Evolutionary conservation across 805 yeast species (phyloP).

Genomic region (Candida gorgasii): DNA sequence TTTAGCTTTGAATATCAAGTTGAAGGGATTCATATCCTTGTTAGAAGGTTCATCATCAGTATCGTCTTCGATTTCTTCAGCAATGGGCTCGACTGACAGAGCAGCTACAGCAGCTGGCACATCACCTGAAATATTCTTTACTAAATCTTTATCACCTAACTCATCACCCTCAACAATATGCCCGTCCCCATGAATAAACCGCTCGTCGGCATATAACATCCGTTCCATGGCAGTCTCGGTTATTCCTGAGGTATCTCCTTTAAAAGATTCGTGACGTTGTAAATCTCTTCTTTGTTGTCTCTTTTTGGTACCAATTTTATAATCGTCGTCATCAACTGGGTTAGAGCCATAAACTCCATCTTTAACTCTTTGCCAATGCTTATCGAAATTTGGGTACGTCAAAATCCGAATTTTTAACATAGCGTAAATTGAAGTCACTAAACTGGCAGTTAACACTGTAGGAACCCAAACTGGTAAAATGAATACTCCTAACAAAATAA

Average conservation of each 20-base stretch:
- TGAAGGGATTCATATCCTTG: conserved; percentile 13
- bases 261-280: conserved; percentile 35
- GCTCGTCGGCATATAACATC: conserved; percentile 38
- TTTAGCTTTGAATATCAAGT: conserved; percentile 14
- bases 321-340: conserved; percentile 32
- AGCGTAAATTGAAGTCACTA: conserved; percentile 40
- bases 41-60: conserved; percentile 11
- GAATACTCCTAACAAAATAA: conserved; percentile 24
- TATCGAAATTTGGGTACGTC: conserved; percentile 22
- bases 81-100: neutral
- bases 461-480: conserved; percentile 55
- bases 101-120: neutral
- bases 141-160: conserved; percentile 15
- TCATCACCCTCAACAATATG: conserved; percentile 15
- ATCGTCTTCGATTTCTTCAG: conserved; percentile 15
- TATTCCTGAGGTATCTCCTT: conserved; percentile 41
- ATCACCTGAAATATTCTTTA: neutral
- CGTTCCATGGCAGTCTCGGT: conserved; percentile 38
- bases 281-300: conserved; percentile 28
- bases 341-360: conserved; percentile 31
- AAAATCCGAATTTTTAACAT: conserved; percentile 35
- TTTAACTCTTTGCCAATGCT: conserved; percentile 37
- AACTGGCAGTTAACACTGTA: conserved; percentile 36
- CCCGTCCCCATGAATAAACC: conserved; percentile 19
- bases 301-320: conserved; percentile 29